Percentiles rank a stretch among this genome's conserved stretches.
These are phyloP conservation scores for Monocercomonoides exilis DNA, from an alignment of 78 protist genomes.

Conservation along the genomic window DNA sequence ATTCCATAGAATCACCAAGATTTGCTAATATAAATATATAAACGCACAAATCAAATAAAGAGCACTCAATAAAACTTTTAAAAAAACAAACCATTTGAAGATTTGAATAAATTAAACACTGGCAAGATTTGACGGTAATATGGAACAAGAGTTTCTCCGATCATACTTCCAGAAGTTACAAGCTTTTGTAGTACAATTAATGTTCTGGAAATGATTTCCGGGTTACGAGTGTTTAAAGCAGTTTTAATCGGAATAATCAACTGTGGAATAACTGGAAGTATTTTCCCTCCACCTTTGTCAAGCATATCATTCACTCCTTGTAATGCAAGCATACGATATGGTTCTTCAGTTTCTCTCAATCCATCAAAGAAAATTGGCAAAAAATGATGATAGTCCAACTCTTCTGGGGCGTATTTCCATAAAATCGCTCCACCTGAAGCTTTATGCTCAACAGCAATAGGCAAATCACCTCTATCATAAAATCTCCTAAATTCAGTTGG, in stretches of 20 bases:
- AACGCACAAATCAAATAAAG: neutral
- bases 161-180: constrained; percentile 57
- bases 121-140: constrained; percentile 87
- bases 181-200: constrained; percentile 71
- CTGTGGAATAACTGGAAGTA: constrained; percentile 78
- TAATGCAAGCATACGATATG: constrained; percentile 69
- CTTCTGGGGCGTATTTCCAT: constrained; percentile 73
- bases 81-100: constrained; percentile 30
- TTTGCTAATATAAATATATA: neutral
- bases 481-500: constrained; percentile 61
- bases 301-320: constrained; percentile 67
- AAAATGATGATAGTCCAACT: constrained; percentile 85
- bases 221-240: constrained; percentile 81
- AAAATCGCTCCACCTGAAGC: constrained; percentile 50
- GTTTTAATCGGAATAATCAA: constrained; percentile 82
- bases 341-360: constrained; percentile 71
- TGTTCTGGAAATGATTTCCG: constrained; percentile 52
- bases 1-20: constrained; percentile 73
- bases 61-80: neutral
- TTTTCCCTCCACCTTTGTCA: constrained; percentile 57
- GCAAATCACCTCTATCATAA: constrained; percentile 88
- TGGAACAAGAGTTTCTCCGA: constrained; percentile 79
- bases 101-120: constrained; percentile 69
- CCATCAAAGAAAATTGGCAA: constrained; percentile 89
- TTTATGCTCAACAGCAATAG: constrained; percentile 60